Conservation (phyloP, 768 basidiomycete genomes). For the Omphalotus guepiniiformis region DNA sequence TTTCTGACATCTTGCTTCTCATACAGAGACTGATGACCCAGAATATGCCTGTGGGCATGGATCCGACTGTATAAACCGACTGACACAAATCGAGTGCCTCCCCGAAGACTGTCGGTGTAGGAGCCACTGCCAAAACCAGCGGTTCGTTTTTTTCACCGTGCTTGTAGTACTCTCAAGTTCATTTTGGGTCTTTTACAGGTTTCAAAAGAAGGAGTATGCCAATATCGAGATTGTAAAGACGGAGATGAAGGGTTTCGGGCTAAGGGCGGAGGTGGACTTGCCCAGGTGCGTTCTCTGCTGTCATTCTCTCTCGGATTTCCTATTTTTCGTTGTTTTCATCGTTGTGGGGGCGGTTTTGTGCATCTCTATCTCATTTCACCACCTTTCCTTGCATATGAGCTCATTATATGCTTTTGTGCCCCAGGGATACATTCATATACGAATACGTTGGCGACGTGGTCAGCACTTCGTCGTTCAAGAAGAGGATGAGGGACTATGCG, state of each 20-base stretch:
- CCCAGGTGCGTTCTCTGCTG: slow-evolving; percentile 46
- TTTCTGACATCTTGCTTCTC: slow-evolving; percentile 19
- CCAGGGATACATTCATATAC: slow-evolving; percentile 89
- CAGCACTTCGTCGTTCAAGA: slow-evolving; percentile 78
- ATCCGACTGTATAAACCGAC: slow-evolving; percentile 94
- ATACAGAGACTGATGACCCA: slow-evolving; percentile 54
- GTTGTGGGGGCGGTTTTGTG: too few species aligned
- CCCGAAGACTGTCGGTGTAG: slow-evolving; percentile 83
- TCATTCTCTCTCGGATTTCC: not conserved
- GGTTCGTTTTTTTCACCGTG: slow-evolving; percentile 45
- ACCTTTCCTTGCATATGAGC: not conserved
- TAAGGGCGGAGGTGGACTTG: slow-evolving; percentile 71
- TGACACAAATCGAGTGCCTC: slow-evolving; percentile 97
- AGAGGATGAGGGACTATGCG: slow-evolving; percentile 91
- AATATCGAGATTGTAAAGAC: slow-evolving; percentile 87
- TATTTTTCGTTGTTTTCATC: too few species aligned
- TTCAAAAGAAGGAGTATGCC: slow-evolving; percentile 83
- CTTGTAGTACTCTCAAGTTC: not conserved
- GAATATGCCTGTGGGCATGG: slow-evolving; percentile 76
- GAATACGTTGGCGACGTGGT: slow-evolving; percentile 99
- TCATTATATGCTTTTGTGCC: not conserved
- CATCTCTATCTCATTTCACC: too few species aligned
- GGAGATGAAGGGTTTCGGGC: slow-evolving; percentile 93
- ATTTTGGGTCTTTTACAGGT: slow-evolving; percentile 43
- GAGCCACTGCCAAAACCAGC: slow-evolving; percentile 84